Evolutionary conservation across 169 alveolate genomes (phyloP).

Genomic region (Miamiensis avidus): DNA sequence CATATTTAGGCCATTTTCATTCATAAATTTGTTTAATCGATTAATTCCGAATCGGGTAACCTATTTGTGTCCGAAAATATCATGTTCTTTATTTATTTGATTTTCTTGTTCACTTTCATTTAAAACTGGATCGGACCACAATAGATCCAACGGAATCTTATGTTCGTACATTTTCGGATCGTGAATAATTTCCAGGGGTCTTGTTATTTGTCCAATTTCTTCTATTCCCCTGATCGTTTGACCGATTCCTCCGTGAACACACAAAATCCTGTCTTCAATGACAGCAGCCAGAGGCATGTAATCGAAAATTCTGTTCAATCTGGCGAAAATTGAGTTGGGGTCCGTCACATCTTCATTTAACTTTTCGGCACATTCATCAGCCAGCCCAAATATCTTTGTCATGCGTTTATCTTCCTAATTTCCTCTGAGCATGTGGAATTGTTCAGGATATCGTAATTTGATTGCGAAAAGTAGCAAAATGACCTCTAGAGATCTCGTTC

Average conservation of each 20-base stretch:
- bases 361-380: constrained; percentile 97
- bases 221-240: constrained; percentile 87
- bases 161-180: constrained; percentile 61
- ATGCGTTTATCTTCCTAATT: constrained; percentile 98
- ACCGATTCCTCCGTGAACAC: constrained; percentile 99
- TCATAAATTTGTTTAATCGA: constrained; percentile 80
- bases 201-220: constrained; percentile 89
- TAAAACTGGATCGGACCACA: constrained; percentile 47
- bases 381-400: constrained; percentile 96
- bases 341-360: constrained; percentile 95
- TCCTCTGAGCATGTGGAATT: constrained; percentile 97
- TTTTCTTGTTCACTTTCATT: constrained; percentile 35
- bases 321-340: constrained; percentile 92
- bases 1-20: constrained; percentile 78
- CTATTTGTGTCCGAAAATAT: constrained; percentile 30
- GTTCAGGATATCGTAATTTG: constrained; percentile 94
- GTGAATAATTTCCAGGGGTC: constrained; percentile 95
- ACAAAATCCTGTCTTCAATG: constrained; percentile 96
- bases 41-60: constrained; percentile 27
- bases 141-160: constrained; percentile 37
- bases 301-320: constrained; percentile 96
- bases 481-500: constrained; percentile 88
- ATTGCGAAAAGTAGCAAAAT: constrained; percentile 96
- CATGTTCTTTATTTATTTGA: constrained; percentile 26
- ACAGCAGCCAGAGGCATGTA: constrained; percentile 98